These are phyloP conservation scores for Cyberlindnera bimundalis DNA, from an alignment of 805 yeast genomes.

Conservation along the genomic window DNA sequence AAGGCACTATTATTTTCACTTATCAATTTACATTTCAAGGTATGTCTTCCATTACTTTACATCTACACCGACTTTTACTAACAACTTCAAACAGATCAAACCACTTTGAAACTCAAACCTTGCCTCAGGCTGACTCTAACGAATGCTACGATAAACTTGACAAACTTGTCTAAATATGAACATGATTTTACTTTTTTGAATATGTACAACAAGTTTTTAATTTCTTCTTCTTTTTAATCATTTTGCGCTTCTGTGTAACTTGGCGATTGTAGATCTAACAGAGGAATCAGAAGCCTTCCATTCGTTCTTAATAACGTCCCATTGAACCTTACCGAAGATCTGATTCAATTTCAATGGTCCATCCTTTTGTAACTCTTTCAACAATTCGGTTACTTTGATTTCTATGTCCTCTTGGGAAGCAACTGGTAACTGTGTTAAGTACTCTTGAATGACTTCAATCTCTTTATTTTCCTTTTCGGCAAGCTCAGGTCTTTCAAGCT, in stretches of 20 bases:
- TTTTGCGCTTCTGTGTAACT: slow-evolving; percentile 16
- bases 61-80: background rate
- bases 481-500: slow-evolving; percentile 47
- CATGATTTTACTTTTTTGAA: background rate
- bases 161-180: slow-evolving; percentile 3
- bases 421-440: slow-evolving; percentile 42
- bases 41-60: slow-evolving; percentile 14
- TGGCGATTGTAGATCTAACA: slow-evolving; percentile 32
- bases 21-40: slow-evolving; percentile 40
- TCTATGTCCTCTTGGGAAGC: slow-evolving; percentile 45
- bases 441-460: slow-evolving; percentile 37
- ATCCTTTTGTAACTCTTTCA: slow-evolving; percentile 23
- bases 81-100: slow-evolving; percentile 9
- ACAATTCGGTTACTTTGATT: slow-evolving; percentile 27
- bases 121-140: too few relatives aligned
- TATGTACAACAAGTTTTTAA: slow-evolving; percentile 1
- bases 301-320: slow-evolving; percentile 32
- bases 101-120: slow-evolving; percentile 5
- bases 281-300: slow-evolving; percentile 35
- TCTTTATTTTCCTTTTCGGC: slow-evolving; percentile 51
- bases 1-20: slow-evolving; percentile 42
- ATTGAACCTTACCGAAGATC: slow-evolving; percentile 31
- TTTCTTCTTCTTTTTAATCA: background rate
- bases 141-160: too few relatives aligned
- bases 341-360: slow-evolving; percentile 29